Conservation (phyloP, 2,329 filamentous ascomycete species). For the Coleophoma crateriformis region DNA sequence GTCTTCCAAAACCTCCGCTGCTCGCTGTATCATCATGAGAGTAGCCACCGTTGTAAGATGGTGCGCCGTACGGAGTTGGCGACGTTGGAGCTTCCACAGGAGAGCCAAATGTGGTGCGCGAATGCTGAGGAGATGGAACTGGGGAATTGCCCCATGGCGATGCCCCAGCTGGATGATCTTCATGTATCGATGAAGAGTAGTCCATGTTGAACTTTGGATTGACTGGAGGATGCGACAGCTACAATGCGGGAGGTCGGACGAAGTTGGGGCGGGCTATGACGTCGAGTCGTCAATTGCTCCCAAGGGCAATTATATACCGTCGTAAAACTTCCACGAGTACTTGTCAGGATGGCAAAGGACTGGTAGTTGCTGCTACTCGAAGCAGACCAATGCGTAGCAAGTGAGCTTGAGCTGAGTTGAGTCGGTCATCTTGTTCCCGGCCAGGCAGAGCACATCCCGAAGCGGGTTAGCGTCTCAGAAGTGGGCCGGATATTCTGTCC, state of each 20-base stretch:
- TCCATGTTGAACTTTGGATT: conserved; percentile 45
- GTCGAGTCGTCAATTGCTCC: conserved; percentile 1
- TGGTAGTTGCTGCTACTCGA: background rate
- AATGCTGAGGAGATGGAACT: conserved; percentile 22
- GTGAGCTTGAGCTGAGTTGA: too few species aligned
- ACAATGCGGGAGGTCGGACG: background rate
- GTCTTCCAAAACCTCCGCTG: conserved; percentile 15
- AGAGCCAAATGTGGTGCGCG: conserved; percentile 17
- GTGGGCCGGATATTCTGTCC: too few species aligned
- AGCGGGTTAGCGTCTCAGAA: background rate
- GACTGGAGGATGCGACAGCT: background rate
- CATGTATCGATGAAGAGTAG: conserved; percentile 53
- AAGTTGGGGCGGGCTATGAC: conserved; percentile 4
- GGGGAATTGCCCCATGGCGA: conserved; percentile 53
- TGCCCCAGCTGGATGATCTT: conserved; percentile 50
- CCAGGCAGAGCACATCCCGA: background rate
- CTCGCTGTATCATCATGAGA: conserved; percentile 19
- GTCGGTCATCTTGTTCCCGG: too few species aligned
- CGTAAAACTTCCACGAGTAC: background rate
- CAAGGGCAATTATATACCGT: too few species aligned
- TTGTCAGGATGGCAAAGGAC: background rate
- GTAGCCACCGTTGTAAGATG: conserved; percentile 14
- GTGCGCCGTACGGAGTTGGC: conserved; percentile 19
- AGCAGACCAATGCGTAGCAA: too few species aligned
- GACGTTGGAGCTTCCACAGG: conserved; percentile 20